These are phyloP conservation scores for Clonostachys rosea DNA, from an alignment of 2,329 filamentous ascomycete genomes.

Conservation along the genomic window DNA sequence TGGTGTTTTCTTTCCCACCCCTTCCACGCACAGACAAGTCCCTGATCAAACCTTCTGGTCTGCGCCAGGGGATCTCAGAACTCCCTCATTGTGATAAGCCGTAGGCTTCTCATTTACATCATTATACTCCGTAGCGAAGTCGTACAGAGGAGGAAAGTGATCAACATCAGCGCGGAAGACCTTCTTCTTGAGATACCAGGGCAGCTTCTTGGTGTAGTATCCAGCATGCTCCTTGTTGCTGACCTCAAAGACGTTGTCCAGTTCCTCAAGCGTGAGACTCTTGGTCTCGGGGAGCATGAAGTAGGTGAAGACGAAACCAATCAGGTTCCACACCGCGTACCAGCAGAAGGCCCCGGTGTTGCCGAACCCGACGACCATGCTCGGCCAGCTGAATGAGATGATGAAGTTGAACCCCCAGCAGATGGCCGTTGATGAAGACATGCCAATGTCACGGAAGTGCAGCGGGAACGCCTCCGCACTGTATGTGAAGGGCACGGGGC, in stretches of 20 bases:
- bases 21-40: too few species aligned
- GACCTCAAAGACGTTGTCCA: constrained; percentile 23
- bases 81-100: constrained; percentile 4
- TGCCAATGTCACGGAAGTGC: constrained; percentile 49
- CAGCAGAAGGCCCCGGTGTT: constrained; percentile 29
- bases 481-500: constrained; percentile 56
- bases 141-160: constrained; percentile 21
- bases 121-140: constrained; percentile 12
- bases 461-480: constrained; percentile 55
- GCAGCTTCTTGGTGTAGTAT: constrained; percentile 22
- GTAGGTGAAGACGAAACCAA: constrained; percentile 23
- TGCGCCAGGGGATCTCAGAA: neutral
- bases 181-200: constrained; percentile 23
- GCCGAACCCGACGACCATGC: constrained; percentile 11
- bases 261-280: constrained; percentile 24
- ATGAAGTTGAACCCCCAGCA: constrained; percentile 34
- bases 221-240: constrained; percentile 18
- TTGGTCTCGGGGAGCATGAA: constrained; percentile 28
- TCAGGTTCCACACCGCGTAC: constrained; percentile 28
- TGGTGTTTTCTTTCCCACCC: too few species aligned
- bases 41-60: too few species aligned
- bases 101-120: neutral
- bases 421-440: constrained; percentile 39
- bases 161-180: constrained; percentile 17
- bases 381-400: constrained; percentile 26